Conservation (phyloP, 1,284 basidiomycete species). For the Volvariella volvacea region DNA sequence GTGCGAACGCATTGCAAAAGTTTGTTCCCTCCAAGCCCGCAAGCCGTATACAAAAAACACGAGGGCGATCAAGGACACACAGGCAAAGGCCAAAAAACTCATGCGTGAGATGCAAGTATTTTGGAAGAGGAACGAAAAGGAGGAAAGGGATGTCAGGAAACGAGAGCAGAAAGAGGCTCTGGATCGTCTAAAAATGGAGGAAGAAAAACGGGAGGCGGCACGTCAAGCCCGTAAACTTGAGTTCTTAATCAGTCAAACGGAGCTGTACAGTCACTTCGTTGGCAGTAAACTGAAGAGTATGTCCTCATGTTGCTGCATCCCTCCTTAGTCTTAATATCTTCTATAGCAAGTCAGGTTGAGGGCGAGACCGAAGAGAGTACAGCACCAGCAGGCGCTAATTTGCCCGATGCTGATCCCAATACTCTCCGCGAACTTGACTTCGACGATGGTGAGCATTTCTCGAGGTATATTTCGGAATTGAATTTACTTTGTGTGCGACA, state of each 20-base stretch:
- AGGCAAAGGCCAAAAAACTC: conserved; percentile 80
- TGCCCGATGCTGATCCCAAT: conserved; percentile 44
- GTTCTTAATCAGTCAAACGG: conserved; percentile 98
- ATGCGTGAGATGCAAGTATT: conserved; percentile 96
- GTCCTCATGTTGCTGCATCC: conserved; percentile 20
- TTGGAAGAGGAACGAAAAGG: conserved; percentile 98
- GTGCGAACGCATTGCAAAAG: conserved; percentile 70
- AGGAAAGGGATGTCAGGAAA: conserved; percentile 88
- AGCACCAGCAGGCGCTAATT: conserved; percentile 54
- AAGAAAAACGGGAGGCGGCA: conserved; percentile 94
- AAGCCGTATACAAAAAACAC: conserved; percentile 74
- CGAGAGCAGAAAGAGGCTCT: conserved; percentile 93
- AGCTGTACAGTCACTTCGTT: conserved; percentile 98
- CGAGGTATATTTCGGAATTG: neutral
- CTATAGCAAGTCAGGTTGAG: conserved; percentile 81
- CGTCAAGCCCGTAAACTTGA: conserved; percentile 96
- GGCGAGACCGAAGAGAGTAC: conserved; percentile 48
- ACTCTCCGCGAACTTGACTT: conserved; percentile 83
- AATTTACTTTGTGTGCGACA: conserved; percentile 21
- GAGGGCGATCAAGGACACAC: conserved; percentile 84
- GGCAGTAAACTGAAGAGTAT: conserved; percentile 96
- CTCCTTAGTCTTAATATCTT: conserved; percentile 1
- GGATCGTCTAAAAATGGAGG: conserved; percentile 88
- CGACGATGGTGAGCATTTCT: conserved; percentile 71
- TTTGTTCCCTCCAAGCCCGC: conserved; percentile 78